Evolutionary conservation across 148 eudicot species (phyloP).

Genomic region (Oxyria digyna): DNA sequence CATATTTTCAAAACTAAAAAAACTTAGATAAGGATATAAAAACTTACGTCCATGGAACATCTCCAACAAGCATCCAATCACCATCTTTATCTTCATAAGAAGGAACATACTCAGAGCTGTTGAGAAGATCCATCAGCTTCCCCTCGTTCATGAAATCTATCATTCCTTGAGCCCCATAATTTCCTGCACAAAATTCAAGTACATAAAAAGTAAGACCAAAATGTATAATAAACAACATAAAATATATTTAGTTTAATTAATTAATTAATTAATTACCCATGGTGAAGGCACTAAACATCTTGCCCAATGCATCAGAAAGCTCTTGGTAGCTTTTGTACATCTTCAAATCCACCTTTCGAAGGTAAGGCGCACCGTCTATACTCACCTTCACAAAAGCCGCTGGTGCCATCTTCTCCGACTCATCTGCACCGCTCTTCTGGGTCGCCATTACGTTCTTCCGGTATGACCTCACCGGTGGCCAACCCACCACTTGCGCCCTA

Average conservation of each 20-base stretch:
- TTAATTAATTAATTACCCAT: constrained; percentile 17
- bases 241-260: too few relatives aligned
- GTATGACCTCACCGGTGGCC: constrained; percentile 47
- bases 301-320: constrained; percentile 48
- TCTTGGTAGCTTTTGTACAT: constrained; percentile 47
- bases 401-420: constrained; percentile 8
- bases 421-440: constrained; percentile 8
- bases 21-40: too few relatives aligned
- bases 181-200: constrained; percentile 24
- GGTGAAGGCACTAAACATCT: constrained; percentile 63
- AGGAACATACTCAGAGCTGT: constrained; percentile 64
- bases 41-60: constrained; percentile 73
- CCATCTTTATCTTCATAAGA: constrained; percentile 66
- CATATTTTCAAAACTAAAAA: not conserved
- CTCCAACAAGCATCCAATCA: constrained; percentile 78
- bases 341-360: constrained; percentile 53
- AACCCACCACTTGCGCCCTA: constrained; percentile 49
- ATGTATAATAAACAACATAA: too few relatives aligned
- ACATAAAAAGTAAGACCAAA: too few relatives aligned
- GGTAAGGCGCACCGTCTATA: constrained; percentile 63
- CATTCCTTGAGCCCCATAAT: constrained; percentile 53
- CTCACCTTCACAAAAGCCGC: constrained; percentile 45
- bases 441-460: constrained; percentile 31
- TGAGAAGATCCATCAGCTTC: constrained; percentile 52
- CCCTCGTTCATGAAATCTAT: constrained; percentile 67